These are phyloP conservation scores for Auricularia sp. DNA, from an alignment of 768 basidiomycete genomes.

Conservation along the genomic window DNA sequence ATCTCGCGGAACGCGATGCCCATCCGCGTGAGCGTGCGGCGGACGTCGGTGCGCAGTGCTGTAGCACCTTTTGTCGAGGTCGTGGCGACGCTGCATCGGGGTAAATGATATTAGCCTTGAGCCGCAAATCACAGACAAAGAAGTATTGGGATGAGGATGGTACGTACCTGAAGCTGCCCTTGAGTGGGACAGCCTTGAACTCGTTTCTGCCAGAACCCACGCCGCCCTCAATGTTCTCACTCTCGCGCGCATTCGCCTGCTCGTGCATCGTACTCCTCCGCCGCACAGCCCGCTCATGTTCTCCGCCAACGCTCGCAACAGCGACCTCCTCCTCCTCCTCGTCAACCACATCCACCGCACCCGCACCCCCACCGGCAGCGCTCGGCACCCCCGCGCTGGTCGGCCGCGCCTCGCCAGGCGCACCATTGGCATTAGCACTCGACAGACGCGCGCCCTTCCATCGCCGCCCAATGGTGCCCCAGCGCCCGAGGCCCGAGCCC, in stretches of 20 bases:
- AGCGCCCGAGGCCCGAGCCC: not conserved
- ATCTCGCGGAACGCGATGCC: slow-evolving; percentile 90
- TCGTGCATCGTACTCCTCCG: slow-evolving; percentile 32
- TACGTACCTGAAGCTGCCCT: slow-evolving; percentile 40
- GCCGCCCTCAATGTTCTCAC: too few relatives aligned
- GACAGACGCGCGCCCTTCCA: not conserved
- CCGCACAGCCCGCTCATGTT: slow-evolving; percentile 3
- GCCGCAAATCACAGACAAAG: not conserved
- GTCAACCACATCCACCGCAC: not conserved
- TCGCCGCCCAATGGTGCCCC: not conserved
- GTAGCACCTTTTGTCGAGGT: slow-evolving; percentile 83
- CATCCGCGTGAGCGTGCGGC: slow-evolving; percentile 82
- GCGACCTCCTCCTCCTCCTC: not conserved
- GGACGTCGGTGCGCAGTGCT: slow-evolving; percentile 74
- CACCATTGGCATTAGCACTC: not conserved
- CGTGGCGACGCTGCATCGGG: slow-evolving; percentile 65
- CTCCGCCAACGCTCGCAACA: not conserved
- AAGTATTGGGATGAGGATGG: not conserved
- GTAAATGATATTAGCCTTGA: not conserved
- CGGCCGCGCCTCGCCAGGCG: not conserved
- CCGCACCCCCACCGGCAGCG: too few relatives aligned
- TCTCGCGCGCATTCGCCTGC: too few relatives aligned
- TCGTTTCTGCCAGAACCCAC: not conserved
- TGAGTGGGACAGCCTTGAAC: slow-evolving; percentile 1
- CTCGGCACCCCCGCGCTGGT: not conserved